Conservation (phyloP, 352 stramenopile genomes). For the Pythium monospermum region DNA sequence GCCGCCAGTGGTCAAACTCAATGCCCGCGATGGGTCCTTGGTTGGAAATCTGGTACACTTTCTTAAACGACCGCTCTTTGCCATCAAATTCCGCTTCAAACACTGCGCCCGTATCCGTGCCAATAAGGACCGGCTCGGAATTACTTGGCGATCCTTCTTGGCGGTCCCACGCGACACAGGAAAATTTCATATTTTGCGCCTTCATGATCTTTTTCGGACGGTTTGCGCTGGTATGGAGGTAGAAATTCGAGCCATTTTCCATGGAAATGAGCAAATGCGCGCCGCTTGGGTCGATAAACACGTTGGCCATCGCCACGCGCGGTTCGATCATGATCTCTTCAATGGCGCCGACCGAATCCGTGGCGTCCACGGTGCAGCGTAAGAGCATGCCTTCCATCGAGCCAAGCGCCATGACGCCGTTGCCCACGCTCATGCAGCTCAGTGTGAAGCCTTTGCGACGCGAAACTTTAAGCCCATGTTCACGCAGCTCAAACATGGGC, state of each 20-base stretch:
- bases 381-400: constrained; percentile 80
- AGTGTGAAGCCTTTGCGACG: constrained; percentile 82
- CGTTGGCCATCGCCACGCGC: constrained; percentile 70
- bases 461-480: constrained; percentile 83
- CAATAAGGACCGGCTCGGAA: constrained; percentile 71
- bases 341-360: constrained; percentile 58
- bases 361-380: constrained; percentile 72
- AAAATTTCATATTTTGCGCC: constrained; percentile 68
- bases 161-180: constrained; percentile 78
- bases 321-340: constrained; percentile 90
- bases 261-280: constrained; percentile 79
- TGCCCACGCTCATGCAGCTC: constrained; percentile 74
- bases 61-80: constrained; percentile 84
- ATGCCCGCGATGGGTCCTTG: constrained; percentile 77
- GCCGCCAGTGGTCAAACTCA: constrained; percentile 77
- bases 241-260: constrained; percentile 88
- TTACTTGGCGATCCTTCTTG: constrained; percentile 56
- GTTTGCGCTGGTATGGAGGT: constrained; percentile 66
- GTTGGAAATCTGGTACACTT: constrained; percentile 88
- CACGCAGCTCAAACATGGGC: constrained; percentile 83
- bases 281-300: constrained; percentile 82
- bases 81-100: constrained; percentile 84
- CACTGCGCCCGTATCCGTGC: constrained; percentile 71
- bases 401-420: constrained; percentile 75
- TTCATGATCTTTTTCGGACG: constrained; percentile 87